Conservation (phyloP, 2,329 filamentous ascomycete genomes). For the Stylonectria norvegica region DNA sequence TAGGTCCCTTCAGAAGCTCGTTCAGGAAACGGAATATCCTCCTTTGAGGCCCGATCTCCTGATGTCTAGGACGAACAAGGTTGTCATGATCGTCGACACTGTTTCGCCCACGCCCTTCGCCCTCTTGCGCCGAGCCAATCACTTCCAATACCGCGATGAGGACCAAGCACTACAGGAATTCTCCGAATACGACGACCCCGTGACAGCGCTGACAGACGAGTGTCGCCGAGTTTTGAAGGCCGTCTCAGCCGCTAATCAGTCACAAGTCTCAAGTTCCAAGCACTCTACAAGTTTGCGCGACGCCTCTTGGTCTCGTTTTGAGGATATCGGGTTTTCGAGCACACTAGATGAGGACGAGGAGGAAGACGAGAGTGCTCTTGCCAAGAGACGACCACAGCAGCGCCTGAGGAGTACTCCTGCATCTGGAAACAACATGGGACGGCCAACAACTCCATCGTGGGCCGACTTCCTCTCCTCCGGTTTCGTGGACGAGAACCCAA, state of each 20-base stretch:
- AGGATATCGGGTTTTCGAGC: conserved; percentile 87
- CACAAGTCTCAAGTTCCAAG: conserved; percentile 66
- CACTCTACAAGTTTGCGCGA: conserved; percentile 72
- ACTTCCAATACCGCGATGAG: conserved; percentile 92
- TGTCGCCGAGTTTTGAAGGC: conserved; percentile 85
- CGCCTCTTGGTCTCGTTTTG: conserved; percentile 94
- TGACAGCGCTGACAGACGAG: conserved; percentile 86
- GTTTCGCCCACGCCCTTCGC: conserved; percentile 95
- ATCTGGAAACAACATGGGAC: conserved; percentile 64
- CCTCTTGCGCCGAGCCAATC: conserved; percentile 81
- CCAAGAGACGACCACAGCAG: conserved; percentile 35
- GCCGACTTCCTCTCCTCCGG: conserved; percentile 95
- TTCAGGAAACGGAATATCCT: conserved; percentile 92
- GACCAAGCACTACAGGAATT: conserved; percentile 82
- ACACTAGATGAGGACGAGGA: conserved; percentile 68
- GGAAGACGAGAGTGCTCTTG: conserved; percentile 52
- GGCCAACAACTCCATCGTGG: conserved; percentile 96
- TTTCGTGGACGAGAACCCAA: conserved; percentile 74
- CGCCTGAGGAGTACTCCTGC: conserved; percentile 64
- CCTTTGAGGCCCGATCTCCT: conserved; percentile 74
- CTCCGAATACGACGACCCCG: conserved; percentile 83
- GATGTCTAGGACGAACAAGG: conserved; percentile 77
- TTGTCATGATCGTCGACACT: conserved; percentile 93
- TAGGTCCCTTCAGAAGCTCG: conserved; percentile 82
- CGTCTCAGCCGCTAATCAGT: conserved; percentile 86